phyloP scores from a whole-genome alignment of 2,329 filamentous ascomycete species.

The Mycosphaerelloides madeirae region DNA sequence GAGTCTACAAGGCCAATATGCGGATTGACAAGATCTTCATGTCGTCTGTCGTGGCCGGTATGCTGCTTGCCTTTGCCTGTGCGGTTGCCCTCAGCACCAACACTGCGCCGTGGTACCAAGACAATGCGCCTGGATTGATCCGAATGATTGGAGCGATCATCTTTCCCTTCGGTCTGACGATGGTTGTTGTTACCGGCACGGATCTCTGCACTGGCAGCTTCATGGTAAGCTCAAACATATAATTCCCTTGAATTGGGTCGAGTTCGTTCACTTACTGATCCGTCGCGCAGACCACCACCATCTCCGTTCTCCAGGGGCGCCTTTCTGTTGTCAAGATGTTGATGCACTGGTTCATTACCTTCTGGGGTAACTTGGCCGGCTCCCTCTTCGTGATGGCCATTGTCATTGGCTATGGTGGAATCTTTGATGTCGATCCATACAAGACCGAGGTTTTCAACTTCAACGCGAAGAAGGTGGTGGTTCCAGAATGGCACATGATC shows the following conservation, averaged over 20 bases:
- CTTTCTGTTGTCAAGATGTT: conserved; percentile 23
- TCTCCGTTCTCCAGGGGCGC: conserved; percentile 42
- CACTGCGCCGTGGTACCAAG: conserved; percentile 30
- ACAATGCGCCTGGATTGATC: conserved; percentile 32
- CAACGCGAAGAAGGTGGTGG: conserved; percentile 47
- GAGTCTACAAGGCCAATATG: conserved; percentile 50
- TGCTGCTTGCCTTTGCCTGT: conserved; percentile 49
- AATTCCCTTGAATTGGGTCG: not conserved
- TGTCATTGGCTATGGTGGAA: conserved; percentile 28
- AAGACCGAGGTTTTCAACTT: conserved; percentile 42
- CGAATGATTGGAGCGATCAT: conserved; percentile 29
- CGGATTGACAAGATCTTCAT: conserved; percentile 51
- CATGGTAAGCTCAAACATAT: conserved; percentile 28
- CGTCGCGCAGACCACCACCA: conserved; percentile 38
- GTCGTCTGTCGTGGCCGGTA: conserved; percentile 49
- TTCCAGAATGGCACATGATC: conserved; percentile 48
- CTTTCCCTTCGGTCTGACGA: conserved; percentile 34
- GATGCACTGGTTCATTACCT: conserved; percentile 28
- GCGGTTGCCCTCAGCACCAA: conserved; percentile 30
- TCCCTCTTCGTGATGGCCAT: conserved; percentile 30
- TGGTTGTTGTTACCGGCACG: conserved; percentile 32
- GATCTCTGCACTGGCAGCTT: conserved; percentile 33
- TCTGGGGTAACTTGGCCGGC: conserved; percentile 32
- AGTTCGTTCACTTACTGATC: not conserved
- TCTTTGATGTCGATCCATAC: conserved; percentile 37